A percentile compares a stretch with the other conserved stretches of the same genome.
phyloP scores from a whole-genome alignment of 1,139 yeast genomes.

The Zygoascus hellenicus region DNA sequence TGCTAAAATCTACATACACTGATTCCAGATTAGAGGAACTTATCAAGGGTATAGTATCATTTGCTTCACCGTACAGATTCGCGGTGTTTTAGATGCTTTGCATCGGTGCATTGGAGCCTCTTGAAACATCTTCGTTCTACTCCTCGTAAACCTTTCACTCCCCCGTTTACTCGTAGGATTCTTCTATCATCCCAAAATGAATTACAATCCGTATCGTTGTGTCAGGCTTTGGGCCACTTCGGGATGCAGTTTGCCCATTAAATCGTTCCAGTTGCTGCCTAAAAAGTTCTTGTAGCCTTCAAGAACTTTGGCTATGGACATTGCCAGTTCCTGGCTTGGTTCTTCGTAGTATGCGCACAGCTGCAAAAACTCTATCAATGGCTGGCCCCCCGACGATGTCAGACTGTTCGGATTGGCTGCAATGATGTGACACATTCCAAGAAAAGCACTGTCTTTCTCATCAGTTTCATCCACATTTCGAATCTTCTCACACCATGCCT shows the following conservation, averaged over 20 bases:
- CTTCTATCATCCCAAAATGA: background rate
- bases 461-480: constrained; percentile 62
- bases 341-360: constrained; percentile 56
- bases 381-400: constrained; percentile 39
- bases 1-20: no score
- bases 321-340: constrained; percentile 35
- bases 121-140: no score
- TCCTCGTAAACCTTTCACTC: no score
- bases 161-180: no score
- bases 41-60: no score
- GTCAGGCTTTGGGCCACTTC: constrained; percentile 18
- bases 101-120: background rate
- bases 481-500: constrained; percentile 64
- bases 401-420: constrained; percentile 62
- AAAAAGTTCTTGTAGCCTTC: constrained; percentile 34
- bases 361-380: constrained; percentile 51
- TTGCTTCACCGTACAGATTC: no score
- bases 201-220: constrained; percentile 20
- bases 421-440: constrained; percentile 68
- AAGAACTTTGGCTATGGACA: constrained; percentile 30
- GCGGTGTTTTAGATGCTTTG: no score
- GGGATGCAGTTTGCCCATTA: constrained; percentile 21
- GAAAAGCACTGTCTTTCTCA: constrained; percentile 75
- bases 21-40: no score
- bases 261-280: constrained; percentile 30